phyloP scores from a whole-genome alignment of 129 eudicot genomes.

The Rutidosis leptorrhynchoides region DNA sequence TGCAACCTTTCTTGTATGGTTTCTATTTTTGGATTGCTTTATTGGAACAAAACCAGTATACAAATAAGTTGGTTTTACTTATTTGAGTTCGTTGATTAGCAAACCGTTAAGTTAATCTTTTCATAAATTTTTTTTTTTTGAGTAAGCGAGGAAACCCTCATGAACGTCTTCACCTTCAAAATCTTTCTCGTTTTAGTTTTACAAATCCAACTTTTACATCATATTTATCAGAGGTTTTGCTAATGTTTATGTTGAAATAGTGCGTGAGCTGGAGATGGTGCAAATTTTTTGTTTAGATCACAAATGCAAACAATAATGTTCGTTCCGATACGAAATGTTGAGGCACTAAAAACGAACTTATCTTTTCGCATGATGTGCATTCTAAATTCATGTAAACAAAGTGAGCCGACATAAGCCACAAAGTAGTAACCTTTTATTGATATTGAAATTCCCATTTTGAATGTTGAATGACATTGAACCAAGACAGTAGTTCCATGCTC shows the following conservation, averaged over 20 bases:
- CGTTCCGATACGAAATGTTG: neutral
- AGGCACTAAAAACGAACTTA: neutral
- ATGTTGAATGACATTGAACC: neutral
- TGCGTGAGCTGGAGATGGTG: neutral
- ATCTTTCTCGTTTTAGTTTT: neutral
- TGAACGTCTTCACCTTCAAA: neutral
- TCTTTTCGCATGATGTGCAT: neutral
- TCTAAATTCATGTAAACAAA: too few relatives aligned
- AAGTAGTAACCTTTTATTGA: neutral
- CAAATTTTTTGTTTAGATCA: neutral
- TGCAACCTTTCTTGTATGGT: too few relatives aligned
- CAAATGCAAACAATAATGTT: neutral
- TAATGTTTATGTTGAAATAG: too few relatives aligned
- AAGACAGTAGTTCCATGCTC: neutral
- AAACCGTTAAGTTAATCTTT: neutral
- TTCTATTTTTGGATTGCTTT: neutral
- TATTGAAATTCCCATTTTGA: neutral
- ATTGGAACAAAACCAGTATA: too few relatives aligned
- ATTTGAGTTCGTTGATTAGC: neutral
- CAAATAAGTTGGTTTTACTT: neutral
- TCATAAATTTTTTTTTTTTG: neutral
- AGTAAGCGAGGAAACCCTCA: neutral
- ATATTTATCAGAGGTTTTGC: neutral
- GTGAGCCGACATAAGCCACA: neutral
- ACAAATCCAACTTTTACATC: neutral